These are phyloP conservation scores for Pisolithus microcarpus DNA, from an alignment of 768 basidiomycete genomes.

Conservation along the genomic window DNA sequence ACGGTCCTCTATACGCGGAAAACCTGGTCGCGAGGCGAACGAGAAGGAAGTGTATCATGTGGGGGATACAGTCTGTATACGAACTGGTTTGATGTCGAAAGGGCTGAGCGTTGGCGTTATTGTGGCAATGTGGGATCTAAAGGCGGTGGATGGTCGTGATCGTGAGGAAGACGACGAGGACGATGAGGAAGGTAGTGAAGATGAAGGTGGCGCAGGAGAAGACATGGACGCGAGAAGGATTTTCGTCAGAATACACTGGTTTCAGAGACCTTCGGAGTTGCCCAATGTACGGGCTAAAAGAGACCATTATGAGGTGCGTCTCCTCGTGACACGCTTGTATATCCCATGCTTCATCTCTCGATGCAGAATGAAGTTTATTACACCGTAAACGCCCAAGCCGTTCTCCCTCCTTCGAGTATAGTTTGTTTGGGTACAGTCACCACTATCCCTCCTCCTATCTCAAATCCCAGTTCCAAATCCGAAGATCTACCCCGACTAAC, in stretches of 20 bases:
- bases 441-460: conserved; percentile 11
- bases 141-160: conserved; percentile 12
- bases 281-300: conserved; percentile 53
- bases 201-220: conserved; percentile 8
- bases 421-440: conserved; percentile 45
- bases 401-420: conserved; percentile 46
- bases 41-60: conserved; percentile 36
- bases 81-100: conserved; percentile 31
- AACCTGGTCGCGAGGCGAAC: conserved; percentile 6
- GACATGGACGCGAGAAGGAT: conserved; percentile 35
- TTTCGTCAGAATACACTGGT: conserved; percentile 68
- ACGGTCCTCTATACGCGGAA: conserved; percentile 1
- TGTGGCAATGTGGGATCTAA: conserved; percentile 57
- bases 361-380: conserved; percentile 73
- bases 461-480: conserved; percentile 3
- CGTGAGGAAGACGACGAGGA: no score
- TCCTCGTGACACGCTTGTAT: neutral
- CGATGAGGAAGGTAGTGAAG: no score
- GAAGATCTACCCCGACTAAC: neutral
- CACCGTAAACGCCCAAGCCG: conserved; percentile 41
- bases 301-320: conserved; percentile 50
- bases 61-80: conserved; percentile 64
- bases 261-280: conserved; percentile 58
- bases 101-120: conserved; percentile 65
- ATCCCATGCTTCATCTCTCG: neutral